A percentile compares a stretch with the other conserved stretches of the same genome.
These are phyloP conservation scores for Calonectria fujianensis DNA, from an alignment of 2,329 filamentous ascomycete genomes.

Conservation along the genomic window DNA sequence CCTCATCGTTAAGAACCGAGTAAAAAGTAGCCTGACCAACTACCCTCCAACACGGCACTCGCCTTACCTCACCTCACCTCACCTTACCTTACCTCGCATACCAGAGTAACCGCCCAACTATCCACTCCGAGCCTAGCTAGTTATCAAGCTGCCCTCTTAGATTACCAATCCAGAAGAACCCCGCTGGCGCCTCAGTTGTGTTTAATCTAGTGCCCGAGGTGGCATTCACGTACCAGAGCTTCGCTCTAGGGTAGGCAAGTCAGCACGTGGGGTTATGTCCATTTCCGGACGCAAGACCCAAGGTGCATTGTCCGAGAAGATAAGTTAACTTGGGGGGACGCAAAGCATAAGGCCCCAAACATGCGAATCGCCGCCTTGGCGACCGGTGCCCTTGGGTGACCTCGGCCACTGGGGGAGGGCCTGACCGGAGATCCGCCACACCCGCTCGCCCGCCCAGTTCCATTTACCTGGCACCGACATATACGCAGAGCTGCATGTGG, in stretches of 20 bases:
- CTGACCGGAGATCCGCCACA: conserved; percentile 50
- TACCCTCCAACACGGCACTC: conserved; percentile 15
- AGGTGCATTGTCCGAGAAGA: conserved; percentile 11
- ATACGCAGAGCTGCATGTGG: conserved; percentile 12
- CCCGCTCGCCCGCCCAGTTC: conserved; percentile 51
- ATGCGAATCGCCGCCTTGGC: conserved; percentile 34
- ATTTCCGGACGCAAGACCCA: conserved; percentile 19
- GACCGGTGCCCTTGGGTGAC: conserved; percentile 29
- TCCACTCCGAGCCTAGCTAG: background rate
- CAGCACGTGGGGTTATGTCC: conserved; percentile 20
- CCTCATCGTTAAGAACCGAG: conserved; percentile 20
- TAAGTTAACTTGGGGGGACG: conserved; percentile 25
- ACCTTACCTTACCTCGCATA: conserved; percentile 27
- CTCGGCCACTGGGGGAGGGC: conserved; percentile 45
- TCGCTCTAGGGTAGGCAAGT: conserved; percentile 27
- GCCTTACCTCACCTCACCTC: conserved; percentile 23
- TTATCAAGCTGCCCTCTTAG: background rate
- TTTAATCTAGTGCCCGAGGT: conserved; percentile 5
- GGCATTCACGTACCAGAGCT: background rate
- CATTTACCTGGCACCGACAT: conserved; percentile 10
- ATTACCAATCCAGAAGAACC: conserved; percentile 11
- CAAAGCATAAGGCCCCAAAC: conserved; percentile 28
- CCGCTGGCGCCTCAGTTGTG: background rate
- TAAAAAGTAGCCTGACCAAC: conserved; percentile 31
- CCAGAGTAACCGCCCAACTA: background rate